Conservation (phyloP, 495 filamentous ascomycete species). For the Neurospora sp. region DNA sequence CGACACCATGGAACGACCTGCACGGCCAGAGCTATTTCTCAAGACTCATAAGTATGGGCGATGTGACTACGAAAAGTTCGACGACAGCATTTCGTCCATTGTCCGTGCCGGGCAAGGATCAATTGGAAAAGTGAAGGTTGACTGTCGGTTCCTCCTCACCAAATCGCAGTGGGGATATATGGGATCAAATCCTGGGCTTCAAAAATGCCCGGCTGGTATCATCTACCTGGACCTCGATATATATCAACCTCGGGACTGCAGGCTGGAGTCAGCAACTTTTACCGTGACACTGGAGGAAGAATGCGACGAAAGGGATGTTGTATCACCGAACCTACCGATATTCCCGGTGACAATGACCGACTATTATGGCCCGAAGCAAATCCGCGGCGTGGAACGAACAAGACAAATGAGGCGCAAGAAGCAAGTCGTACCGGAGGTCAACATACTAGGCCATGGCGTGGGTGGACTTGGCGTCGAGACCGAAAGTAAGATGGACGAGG, state of each 20-base stretch:
- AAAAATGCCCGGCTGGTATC: constrained; percentile 19
- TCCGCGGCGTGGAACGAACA: constrained; percentile 1
- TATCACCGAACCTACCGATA: neutral
- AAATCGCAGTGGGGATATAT: constrained; percentile 27
- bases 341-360: constrained; percentile 5
- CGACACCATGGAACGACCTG: neutral
- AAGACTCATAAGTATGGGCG: neutral
- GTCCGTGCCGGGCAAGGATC: neutral
- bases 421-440: constrained; percentile 4
- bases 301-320: neutral
- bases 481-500: constrained; percentile 4
- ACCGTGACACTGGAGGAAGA: constrained; percentile 20
- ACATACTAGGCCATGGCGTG: constrained; percentile 2
- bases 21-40: neutral
- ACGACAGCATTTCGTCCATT: neutral
- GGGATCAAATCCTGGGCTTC: neutral
- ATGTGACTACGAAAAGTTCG: neutral
- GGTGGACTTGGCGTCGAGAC: constrained; percentile 10
- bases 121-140: constrained; percentile 17
- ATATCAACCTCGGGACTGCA: constrained; percentile 19
- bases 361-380: constrained; percentile 11
- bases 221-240: constrained; percentile 25
- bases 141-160: constrained; percentile 23
- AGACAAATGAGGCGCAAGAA: constrained; percentile 2
- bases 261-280: constrained; percentile 20